Conservation (phyloP, 2,329 filamentous ascomycete genomes). For the Onygenales sp. region DNA sequence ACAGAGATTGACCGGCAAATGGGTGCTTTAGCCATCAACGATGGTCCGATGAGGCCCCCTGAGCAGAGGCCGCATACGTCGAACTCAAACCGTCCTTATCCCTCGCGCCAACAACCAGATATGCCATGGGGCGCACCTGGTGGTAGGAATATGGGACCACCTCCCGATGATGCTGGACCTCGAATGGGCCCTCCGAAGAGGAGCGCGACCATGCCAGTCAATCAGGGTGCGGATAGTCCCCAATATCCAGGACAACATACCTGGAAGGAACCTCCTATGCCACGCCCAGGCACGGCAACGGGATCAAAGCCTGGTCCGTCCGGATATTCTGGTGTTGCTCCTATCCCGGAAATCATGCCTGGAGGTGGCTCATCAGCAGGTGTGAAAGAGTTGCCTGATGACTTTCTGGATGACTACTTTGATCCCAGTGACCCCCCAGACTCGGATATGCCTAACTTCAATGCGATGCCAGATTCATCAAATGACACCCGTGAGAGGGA, state of each 20-base stretch:
- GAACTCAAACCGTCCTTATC: constrained; percentile 24
- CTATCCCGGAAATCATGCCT: constrained; percentile 3
- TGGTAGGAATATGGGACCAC: constrained; percentile 7
- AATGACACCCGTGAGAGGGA: constrained; percentile 20
- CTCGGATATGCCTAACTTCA: constrained; percentile 56
- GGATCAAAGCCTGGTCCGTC: constrained; percentile 12
- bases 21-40: constrained; percentile 30
- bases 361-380: neutral
- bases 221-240: constrained; percentile 13
- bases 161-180: constrained; percentile 14
- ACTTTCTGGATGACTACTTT: constrained; percentile 43
- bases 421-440: constrained; percentile 39
- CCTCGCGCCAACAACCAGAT: constrained; percentile 15
- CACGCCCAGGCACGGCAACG: constrained; percentile 19
- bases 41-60: constrained; percentile 13
- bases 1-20: constrained; percentile 29
- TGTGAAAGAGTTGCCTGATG: constrained; percentile 15
- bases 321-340: neutral
- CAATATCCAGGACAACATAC: constrained; percentile 27
- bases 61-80: constrained; percentile 30
- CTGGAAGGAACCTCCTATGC: constrained; percentile 22
- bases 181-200: constrained; percentile 22
- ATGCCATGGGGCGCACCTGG: constrained; percentile 1
- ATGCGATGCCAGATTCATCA: constrained; percentile 38
- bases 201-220: constrained; percentile 29